phyloP scores from a whole-genome alignment of 495 filamentous ascomycete species.

The Neurospora sp. region DNA sequence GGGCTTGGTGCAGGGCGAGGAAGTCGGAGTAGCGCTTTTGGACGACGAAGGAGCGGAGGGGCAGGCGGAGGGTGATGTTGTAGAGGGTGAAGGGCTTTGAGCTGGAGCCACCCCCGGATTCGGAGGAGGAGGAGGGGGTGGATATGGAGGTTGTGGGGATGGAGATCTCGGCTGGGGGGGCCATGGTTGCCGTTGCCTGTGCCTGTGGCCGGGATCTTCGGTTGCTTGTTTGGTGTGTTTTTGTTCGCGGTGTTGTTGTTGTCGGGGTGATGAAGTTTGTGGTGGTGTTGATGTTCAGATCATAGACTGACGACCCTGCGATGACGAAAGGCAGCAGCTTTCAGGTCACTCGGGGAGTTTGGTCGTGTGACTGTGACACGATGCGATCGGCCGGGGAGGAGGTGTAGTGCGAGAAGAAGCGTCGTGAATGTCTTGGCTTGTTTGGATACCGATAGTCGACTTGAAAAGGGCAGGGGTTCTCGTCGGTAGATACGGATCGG shows the following conservation, averaged over 20 bases:
- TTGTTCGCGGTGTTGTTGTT: not conserved
- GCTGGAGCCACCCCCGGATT: conserved; percentile 66
- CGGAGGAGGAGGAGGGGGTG: conserved; percentile 34
- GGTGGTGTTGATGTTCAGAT: not conserved
- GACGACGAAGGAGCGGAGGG: conserved; percentile 77
- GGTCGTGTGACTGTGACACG: not conserved
- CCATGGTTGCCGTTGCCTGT: conserved; percentile 40
- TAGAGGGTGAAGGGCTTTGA: conserved; percentile 91
- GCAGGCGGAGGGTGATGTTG: conserved; percentile 80
- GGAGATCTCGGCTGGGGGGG: conserved; percentile 66
- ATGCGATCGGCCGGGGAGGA: not conserved
- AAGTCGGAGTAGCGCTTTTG: conserved; percentile 96
- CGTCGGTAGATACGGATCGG: not conserved
- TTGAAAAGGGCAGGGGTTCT: not conserved
- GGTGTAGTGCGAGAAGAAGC: not conserved
- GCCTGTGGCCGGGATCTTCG: not conserved
- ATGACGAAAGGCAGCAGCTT: not conserved
- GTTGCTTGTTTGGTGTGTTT: not conserved
- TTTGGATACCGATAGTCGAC: not conserved
- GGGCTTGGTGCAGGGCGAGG: conserved; percentile 57
- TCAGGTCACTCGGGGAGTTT: not conserved
- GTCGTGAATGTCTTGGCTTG: not conserved
- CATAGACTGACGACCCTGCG: not conserved
- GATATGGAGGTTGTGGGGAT: conserved; percentile 66
- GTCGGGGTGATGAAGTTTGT: not conserved